These are phyloP conservation scores for Podospora pseudocomata DNA, from an alignment of 495 filamentous ascomycete species.

Conservation along the genomic window DNA sequence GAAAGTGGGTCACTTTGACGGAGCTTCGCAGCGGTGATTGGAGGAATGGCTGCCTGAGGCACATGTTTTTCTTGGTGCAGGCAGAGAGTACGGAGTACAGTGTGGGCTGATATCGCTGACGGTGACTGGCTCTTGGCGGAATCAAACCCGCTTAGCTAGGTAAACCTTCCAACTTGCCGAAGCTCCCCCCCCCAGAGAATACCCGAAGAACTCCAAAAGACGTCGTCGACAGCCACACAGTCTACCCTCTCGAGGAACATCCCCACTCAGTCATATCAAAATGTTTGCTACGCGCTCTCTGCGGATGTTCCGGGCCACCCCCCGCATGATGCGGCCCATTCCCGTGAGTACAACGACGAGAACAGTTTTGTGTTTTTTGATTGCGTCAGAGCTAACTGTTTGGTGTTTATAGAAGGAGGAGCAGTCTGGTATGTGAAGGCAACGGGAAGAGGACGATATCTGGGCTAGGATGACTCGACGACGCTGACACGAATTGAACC, in stretches of 20 bases:
- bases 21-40: constrained; percentile 5
- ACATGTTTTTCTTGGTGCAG: constrained; percentile 9
- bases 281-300: constrained; percentile 67
- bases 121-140: constrained; percentile 5
- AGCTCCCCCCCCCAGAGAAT: constrained; percentile 6
- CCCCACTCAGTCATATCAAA: constrained; percentile 36
- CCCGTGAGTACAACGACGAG: constrained; percentile 60
- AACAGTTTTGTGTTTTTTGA: constrained; percentile 17
- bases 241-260: constrained; percentile 22
- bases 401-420: constrained; percentile 66
- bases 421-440: constrained; percentile 67
- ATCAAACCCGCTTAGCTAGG: not conserved
- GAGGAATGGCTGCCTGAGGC: constrained; percentile 19
- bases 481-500: constrained; percentile 25
- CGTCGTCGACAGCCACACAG: constrained; percentile 13
- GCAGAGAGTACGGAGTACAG: not conserved
- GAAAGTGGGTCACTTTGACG: constrained; percentile 2
- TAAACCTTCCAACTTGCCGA: constrained; percentile 16
- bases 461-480: not conserved
- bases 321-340: constrained; percentile 67
- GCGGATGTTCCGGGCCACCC: constrained; percentile 54
- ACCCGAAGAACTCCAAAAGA: constrained; percentile 16
- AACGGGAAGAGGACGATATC: constrained; percentile 20
- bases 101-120: constrained; percentile 26
- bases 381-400: constrained; percentile 33